Conservation (phyloP, 495 filamentous ascomycete species). For the Trichoderma erinaceum region DNA sequence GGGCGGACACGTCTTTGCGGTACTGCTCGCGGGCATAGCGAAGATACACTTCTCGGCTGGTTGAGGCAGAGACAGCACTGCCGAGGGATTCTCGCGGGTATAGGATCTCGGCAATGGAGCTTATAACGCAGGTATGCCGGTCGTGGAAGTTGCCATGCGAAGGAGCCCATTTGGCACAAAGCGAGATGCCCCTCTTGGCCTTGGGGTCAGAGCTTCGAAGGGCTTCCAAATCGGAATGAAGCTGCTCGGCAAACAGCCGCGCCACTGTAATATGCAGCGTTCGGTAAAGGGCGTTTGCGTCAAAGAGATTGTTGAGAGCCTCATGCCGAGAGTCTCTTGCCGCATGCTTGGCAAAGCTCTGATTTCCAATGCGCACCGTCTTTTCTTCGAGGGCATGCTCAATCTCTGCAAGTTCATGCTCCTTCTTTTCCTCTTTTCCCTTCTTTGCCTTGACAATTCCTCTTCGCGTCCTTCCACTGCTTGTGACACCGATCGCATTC, state of each 20-base stretch:
- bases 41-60: conserved; percentile 37
- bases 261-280: conserved; percentile 40
- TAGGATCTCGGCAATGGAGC: conserved; percentile 43
- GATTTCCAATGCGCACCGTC: background rate
- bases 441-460: background rate
- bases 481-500: background rate
- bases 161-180: conserved; percentile 48
- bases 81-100: conserved; percentile 25
- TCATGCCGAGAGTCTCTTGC: conserved; percentile 24
- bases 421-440: background rate
- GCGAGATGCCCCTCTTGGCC: conserved; percentile 33
- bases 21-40: conserved; percentile 40
- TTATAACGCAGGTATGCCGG: conserved; percentile 41
- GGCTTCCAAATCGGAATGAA: conserved; percentile 33
- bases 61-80: conserved; percentile 17
- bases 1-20: conserved; percentile 33
- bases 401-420: background rate
- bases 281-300: conserved; percentile 31
- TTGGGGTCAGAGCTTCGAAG: conserved; percentile 28
- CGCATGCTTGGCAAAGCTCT: conserved; percentile 14
- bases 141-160: conserved; percentile 40
- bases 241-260: conserved; percentile 43
- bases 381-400: conserved; percentile 15
- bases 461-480: background rate
- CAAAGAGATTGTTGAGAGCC: conserved; percentile 25